Evolutionary conservation across 2,329 filamentous ascomycete genomes (phyloP).

Genomic region (Dactylellina leptospora): DNA sequence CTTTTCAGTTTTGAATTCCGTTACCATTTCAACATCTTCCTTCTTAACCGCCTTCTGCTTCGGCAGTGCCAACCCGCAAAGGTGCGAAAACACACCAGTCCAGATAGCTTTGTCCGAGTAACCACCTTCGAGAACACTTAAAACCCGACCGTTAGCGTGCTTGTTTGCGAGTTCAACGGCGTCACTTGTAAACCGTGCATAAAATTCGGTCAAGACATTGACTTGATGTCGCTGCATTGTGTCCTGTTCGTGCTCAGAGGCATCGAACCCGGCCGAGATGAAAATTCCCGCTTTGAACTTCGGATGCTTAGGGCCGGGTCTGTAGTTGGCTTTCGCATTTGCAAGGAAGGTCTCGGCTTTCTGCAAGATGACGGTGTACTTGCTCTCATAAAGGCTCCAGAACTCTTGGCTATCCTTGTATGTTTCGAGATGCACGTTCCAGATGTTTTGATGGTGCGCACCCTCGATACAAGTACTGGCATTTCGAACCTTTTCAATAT

Average conservation of each 20-base stretch:
- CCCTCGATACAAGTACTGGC: conserved; percentile 94
- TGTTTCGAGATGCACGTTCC: conserved; percentile 91
- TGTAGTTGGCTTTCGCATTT: conserved; percentile 67
- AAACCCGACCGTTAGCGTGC: conserved; percentile 81
- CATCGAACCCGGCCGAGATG: conserved; percentile 94
- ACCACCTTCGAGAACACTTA: conserved; percentile 94
- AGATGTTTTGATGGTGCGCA: conserved; percentile 90
- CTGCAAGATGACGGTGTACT: conserved; percentile 78
- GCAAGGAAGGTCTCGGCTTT: conserved; percentile 79
- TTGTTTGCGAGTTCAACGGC: conserved; percentile 83
- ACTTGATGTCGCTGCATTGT: conserved; percentile 97
- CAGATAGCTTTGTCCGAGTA: conserved; percentile 91
- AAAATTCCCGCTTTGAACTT: conserved; percentile 81
- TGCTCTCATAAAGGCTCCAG: conserved; percentile 83
- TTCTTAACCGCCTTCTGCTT: conserved; percentile 52
- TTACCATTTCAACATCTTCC: background rate
- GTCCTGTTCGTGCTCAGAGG: conserved; percentile 88
- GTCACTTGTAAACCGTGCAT: conserved; percentile 87
- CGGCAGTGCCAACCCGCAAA: conserved; percentile 78
- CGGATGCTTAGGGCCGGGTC: conserved; percentile 62
- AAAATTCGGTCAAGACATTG: conserved; percentile 96
- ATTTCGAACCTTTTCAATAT: conserved; percentile 89
- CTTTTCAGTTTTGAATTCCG: conserved; percentile 49
- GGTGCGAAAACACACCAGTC: conserved; percentile 87
- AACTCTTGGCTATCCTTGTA: conserved; percentile 88